Evolutionary conservation across 169 alveolate species (phyloP).

Genomic region (Amoebophrya sp.): DNA sequence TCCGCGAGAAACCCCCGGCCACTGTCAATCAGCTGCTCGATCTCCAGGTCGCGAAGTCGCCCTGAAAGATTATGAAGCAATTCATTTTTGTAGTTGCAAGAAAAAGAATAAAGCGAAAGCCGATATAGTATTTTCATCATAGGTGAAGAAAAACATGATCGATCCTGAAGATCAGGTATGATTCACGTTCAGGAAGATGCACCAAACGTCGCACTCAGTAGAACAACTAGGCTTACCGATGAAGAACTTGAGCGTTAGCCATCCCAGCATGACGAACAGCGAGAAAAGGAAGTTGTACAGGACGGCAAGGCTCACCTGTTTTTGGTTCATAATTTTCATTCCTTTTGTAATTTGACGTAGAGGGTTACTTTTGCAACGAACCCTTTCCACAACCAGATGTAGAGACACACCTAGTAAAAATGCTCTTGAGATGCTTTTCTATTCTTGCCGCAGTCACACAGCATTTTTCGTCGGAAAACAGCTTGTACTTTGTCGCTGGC

Average conservation of each 20-base stretch:
- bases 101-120: neutral
- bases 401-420: no score
- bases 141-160: no score
- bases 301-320: neutral
- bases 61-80: neutral
- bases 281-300: slow-evolving; percentile 34
- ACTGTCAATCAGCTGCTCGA: slow-evolving; percentile 64
- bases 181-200: neutral
- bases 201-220: no score
- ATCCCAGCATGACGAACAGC: neutral
- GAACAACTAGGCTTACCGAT: slow-evolving; percentile 16
- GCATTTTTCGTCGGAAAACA: no score
- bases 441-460: no score
- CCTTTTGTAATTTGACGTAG: no score
- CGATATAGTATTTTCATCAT: neutral
- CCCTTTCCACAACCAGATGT: no score
- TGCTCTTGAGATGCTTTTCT: no score
- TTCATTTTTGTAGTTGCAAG: neutral
- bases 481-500: slow-evolving; percentile 10
- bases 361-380: no score
- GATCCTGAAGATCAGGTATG: neutral
- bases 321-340: no score
- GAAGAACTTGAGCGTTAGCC: slow-evolving; percentile 26
- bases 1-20: slow-evolving; percentile 71
- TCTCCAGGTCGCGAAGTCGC: slow-evolving; percentile 40